These are phyloP conservation scores for Meyerozyma smithsonii DNA, from an alignment of 1,139 yeast species.

Conservation along the genomic window DNA sequence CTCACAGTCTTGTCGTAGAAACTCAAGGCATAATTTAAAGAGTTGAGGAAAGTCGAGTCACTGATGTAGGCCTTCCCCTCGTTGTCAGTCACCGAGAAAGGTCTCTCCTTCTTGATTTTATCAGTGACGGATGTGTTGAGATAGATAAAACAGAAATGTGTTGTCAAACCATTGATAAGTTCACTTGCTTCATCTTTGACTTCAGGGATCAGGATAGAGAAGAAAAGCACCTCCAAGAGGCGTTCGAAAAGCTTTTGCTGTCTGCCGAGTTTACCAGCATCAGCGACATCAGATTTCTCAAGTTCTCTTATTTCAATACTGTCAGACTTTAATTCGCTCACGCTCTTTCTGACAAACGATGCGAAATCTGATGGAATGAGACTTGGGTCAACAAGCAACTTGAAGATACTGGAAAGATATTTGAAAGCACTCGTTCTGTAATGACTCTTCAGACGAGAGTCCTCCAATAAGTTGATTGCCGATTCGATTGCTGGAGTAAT, in stretches of 20 bases:
- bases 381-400: conserved; percentile 63
- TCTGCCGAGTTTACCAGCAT: conserved; percentile 47
- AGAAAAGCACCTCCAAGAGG: conserved; percentile 67
- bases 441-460: conserved; percentile 58
- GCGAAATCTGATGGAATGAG: conserved; percentile 58
- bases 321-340: conserved; percentile 46
- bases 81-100: conserved; percentile 70
- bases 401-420: conserved; percentile 62
- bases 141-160: conserved; percentile 75
- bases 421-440: conserved; percentile 75
- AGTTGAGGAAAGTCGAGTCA: conserved; percentile 68
- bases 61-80: conserved; percentile 73
- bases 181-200: conserved; percentile 62
- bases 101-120: conserved; percentile 62
- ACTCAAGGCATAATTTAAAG: conserved; percentile 75
- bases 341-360: conserved; percentile 37
- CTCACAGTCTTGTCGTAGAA: conserved; percentile 70
- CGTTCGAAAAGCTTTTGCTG: conserved; percentile 59
- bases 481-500: conserved; percentile 79
- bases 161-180: conserved; percentile 63
- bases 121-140: conserved; percentile 71
- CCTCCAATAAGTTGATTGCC: conserved; percentile 66
- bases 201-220: conserved; percentile 71
- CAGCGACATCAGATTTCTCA: conserved; percentile 40
- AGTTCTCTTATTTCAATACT: conserved; percentile 32